Base-by-base conservation (phyloP, 352 stramenopile species). In the Labyrinthula sp. region DNA sequence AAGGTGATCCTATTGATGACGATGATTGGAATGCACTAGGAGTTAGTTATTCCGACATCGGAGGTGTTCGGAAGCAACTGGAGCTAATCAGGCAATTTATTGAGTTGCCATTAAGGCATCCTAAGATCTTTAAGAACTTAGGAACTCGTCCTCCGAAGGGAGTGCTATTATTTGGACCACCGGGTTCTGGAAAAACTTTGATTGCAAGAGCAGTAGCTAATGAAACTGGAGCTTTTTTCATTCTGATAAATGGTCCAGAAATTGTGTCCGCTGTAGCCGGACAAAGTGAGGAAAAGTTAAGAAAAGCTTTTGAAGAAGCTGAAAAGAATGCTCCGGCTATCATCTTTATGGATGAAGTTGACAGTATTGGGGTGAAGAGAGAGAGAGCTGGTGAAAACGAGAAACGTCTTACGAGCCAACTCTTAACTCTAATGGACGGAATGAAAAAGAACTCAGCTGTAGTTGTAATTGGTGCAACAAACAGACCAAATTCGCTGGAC, bases 11-110 rank as follows among this genome's bases (percentile, higher is more conserved):
- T n/a, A n/a, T n/a, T n/a, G n/a, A n/a, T n/a, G n/a, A n/a, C n/a
- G n/a, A n/a, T n/a, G n/a, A n/a, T n/a, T n/a, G n/a, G n/a, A n/a
- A n/a, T n/a, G n/a, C n/a, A n/a, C n/a, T n/a, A n/a, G n/a, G n/a
- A n/a, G n/a, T 97, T 38, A 89, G 75, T 27, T 98, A 95, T 68
- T 82, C 69, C 34, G 83, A 86, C 63, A 95, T 99, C 59, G 90
- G 90, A 39, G 90, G 90, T 15, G 63, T 99, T 26, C 92, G 92
- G 66, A 88, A 99, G 40, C 87, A 99, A 68, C 97, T 98, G 65
- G 70, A 89, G 46, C 78, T 93, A 60, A 64, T 93, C 27, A 69
- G 80, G 30, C 76, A 91, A 58, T 75, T 57, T 24, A 83, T 99
- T 47, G 91, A 98, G 66, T 68, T 98, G 59, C 80, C 80, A 27